phyloP scores from a whole-genome alignment of 139 green algal species.

The Nannochloris sp. region DNA sequence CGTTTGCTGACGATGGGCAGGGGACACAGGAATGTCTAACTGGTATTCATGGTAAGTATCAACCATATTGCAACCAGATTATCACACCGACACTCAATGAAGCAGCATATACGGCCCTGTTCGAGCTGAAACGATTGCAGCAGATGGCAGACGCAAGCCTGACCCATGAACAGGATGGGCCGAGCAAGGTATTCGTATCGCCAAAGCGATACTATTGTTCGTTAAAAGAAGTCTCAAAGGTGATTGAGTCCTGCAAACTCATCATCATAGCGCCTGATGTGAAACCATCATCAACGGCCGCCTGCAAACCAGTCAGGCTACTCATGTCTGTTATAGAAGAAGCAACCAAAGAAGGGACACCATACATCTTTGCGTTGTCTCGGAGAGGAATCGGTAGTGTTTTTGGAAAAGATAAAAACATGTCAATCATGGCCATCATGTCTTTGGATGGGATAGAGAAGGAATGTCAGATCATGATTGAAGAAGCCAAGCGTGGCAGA shows the following conservation, averaged over 20 bases:
- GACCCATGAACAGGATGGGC: too few relatives aligned
- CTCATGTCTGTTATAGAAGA: constrained; percentile 50
- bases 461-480: constrained; percentile 24
- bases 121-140: constrained; percentile 9
- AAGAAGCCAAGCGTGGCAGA: constrained; percentile 23
- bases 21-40: constrained; percentile 9
- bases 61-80: constrained; percentile 30
- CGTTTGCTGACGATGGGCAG: too few relatives aligned
- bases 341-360: constrained; percentile 25
- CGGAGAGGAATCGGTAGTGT: constrained; percentile 69
- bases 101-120: constrained; percentile 3
- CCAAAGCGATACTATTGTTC: constrained; percentile 30
- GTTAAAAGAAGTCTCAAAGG: constrained; percentile 59
- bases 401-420: constrained; percentile 68
- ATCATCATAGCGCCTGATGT: constrained; percentile 77
- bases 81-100: constrained; percentile 19
- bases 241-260: constrained; percentile 34
- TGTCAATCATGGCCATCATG: constrained; percentile 65
- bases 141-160: background rate
- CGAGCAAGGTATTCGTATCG: background rate
- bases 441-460: constrained; percentile 45
- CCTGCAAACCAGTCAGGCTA: constrained; percentile 34
- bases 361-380: constrained; percentile 64
- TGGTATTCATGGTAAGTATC: constrained; percentile 16
- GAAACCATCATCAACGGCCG: constrained; percentile 8